These are phyloP conservation scores for Xerocomus alliaceus DNA, from an alignment of 1,284 basidiomycete species.

Conservation along the genomic window DNA sequence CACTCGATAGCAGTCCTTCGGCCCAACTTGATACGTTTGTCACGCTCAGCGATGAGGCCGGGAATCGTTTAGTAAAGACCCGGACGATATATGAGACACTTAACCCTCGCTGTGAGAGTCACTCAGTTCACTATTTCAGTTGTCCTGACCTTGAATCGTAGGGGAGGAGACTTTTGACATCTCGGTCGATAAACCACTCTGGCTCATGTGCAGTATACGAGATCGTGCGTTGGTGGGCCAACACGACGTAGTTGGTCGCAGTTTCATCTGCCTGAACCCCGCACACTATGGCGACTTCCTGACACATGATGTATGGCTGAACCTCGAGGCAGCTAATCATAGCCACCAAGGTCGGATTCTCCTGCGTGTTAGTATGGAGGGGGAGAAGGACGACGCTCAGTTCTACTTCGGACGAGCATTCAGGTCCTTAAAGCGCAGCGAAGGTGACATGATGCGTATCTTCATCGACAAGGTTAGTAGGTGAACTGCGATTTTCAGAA, in stretches of 20 bases:
- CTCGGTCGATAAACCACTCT: conserved; percentile 86
- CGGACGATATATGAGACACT: conserved; percentile 93
- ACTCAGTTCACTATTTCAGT: background rate
- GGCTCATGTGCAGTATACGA: conserved; percentile 95
- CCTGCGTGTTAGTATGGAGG: conserved; percentile 95
- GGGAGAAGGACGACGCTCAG: conserved; percentile 96
- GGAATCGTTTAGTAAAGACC: conserved; percentile 91
- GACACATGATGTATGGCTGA: conserved; percentile 91
- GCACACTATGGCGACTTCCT: conserved; percentile 88
- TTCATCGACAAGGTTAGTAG: conserved; percentile 92
- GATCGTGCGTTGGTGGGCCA: conserved; percentile 89
- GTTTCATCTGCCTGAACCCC: conserved; percentile 93
- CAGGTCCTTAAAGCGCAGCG: conserved; percentile 91
- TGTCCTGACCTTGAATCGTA: conserved; percentile 37
- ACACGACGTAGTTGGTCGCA: conserved; percentile 90
- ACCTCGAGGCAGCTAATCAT: conserved; percentile 71
- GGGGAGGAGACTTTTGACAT: conserved; percentile 98
- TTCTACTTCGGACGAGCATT: conserved; percentile 98
- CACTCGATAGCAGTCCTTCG: conserved; percentile 73
- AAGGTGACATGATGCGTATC: conserved; percentile 94
- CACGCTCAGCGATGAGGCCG: conserved; percentile 91
- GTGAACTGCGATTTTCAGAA: background rate
- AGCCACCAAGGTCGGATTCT: conserved; percentile 77
- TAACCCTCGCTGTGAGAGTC: conserved; percentile 82
- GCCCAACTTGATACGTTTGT: conserved; percentile 89